Evolutionary conservation across 371 early-diverging fungal genomes (phyloP), one percentile per base, ranked within the genome.

Genomic region (Mucor racemosus): DNA sequence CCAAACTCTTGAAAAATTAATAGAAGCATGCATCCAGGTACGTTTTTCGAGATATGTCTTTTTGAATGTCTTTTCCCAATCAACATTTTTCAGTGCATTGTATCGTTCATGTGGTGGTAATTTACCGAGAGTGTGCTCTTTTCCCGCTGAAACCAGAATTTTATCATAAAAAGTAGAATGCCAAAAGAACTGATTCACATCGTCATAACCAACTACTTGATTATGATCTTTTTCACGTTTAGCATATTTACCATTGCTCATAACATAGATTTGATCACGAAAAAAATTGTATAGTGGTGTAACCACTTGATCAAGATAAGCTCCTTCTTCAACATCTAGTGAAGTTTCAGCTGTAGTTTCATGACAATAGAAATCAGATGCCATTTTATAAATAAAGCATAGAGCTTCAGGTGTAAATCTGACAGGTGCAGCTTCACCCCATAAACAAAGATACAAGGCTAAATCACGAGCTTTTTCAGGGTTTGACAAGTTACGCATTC

Each of bases 131-230:
- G 76, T 76, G 0, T 84, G 65, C 41, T 86, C 86, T 35, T 66
- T 69, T 14, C 77, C 77, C 55, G 86, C 89, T 4, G 82, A 75
- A 4, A 91, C 72, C 35, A 73, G 67, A 42, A 93, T 87, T 33
- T 78, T 75, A 34, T 84, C 82, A 67, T 95, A 81, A 9, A 88
- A 85, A 40, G 88, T 87, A 1, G 88, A 85, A 34, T 87, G 78
- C 94, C 95, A 94, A 76, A 96, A 95, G 38, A 90, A 80, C 68
- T 96, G 94, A 71, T 96, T 96, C 60, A 94, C 88, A 66, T 96
- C 96, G 73, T 94, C 95, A 74, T 95, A 95, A 17, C 95, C 95
- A 48, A 96, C 86, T 7, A 89, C 88, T 21, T 83, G 75, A 34
- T 88, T 82, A 74, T 96, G 97, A 64, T 95, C 95, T 54, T 85